A percentile compares a stretch with the other conserved stretches of the same genome.
Evolutionary conservation across 441 rosid genomes (phyloP).

Genomic region (Aquilaria agallochum): DNA sequence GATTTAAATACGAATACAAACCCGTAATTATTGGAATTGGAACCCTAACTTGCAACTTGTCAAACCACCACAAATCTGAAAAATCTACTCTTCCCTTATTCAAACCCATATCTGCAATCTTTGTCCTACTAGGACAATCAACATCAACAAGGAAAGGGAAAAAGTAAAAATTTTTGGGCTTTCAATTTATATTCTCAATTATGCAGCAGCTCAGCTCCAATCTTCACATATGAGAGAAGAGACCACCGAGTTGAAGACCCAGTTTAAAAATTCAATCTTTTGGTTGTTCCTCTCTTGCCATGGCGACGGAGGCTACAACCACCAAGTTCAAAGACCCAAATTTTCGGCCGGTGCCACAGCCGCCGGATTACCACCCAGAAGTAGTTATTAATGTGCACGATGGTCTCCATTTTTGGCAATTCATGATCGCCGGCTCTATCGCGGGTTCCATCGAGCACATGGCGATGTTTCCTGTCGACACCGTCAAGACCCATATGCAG

Average conservation of each 20-base stretch:
- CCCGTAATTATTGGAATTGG: conserved; percentile 20
- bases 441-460: conserved; percentile 93
- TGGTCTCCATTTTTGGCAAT: conserved; percentile 83
- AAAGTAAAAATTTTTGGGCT: background rate
- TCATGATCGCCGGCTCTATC: conserved; percentile 87
- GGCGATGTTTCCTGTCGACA: conserved; percentile 93
- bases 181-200: background rate
- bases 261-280: background rate
- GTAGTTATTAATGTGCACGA: conserved; percentile 39
- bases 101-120: too few relatives aligned
- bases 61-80: background rate
- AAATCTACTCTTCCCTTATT: background rate
- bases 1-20: too few relatives aligned
- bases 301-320: conserved; percentile 75
- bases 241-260: background rate
- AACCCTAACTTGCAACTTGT: conserved; percentile 8
- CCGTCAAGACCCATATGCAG: conserved; percentile 83
- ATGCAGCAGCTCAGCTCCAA: conserved; percentile 2
- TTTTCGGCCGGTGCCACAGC: conserved; percentile 43
- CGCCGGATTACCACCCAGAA: conserved; percentile 38
- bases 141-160: background rate
- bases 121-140: background rate
- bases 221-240: background rate
- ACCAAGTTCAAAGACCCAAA: conserved; percentile 67
- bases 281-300: conserved; percentile 15